These are phyloP conservation scores for Calonectria hongkongensis DNA, from an alignment of 2,329 filamentous ascomycete genomes.

Conservation along the genomic window DNA sequence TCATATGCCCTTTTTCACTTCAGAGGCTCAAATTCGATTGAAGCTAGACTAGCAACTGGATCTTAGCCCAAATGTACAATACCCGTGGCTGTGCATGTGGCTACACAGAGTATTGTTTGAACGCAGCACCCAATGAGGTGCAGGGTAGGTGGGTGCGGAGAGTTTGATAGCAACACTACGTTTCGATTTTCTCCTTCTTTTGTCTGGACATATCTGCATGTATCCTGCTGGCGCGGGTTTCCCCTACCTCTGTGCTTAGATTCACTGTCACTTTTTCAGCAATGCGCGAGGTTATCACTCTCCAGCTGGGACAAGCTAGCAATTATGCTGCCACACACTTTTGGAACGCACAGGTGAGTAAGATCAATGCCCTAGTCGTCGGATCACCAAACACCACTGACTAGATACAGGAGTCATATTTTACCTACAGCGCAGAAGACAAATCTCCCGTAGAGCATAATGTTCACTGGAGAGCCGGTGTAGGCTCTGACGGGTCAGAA, in stretches of 20 bases:
- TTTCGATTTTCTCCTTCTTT: too few species aligned
- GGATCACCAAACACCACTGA: constrained; percentile 31
- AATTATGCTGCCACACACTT: constrained; percentile 98
- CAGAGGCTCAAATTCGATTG: too few species aligned
- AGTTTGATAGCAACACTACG: too few species aligned
- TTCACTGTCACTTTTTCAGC: background rate
- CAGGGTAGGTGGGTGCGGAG: background rate
- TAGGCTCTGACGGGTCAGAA: constrained; percentile 88
- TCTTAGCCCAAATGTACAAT: too few species aligned
- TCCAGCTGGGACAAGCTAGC: constrained; percentile 93
- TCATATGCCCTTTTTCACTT: too few species aligned
- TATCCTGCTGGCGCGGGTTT: background rate
- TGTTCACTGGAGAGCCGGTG: constrained; percentile 89
- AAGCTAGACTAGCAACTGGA: too few species aligned
- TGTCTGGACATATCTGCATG: background rate
- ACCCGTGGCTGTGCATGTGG: background rate
- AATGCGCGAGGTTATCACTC: constrained; percentile 96
- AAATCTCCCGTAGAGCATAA: constrained; percentile 67
- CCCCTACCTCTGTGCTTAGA: background rate
- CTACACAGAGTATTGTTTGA: background rate
- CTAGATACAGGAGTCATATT: constrained; percentile 88
- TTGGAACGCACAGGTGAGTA: constrained; percentile 90
- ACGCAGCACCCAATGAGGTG: background rate
- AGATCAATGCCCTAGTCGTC: too few species aligned
- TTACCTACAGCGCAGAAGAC: constrained; percentile 82